Base-by-base conservation (phyloP, 805 yeast species). In the Lipomyces orientalis region DNA sequence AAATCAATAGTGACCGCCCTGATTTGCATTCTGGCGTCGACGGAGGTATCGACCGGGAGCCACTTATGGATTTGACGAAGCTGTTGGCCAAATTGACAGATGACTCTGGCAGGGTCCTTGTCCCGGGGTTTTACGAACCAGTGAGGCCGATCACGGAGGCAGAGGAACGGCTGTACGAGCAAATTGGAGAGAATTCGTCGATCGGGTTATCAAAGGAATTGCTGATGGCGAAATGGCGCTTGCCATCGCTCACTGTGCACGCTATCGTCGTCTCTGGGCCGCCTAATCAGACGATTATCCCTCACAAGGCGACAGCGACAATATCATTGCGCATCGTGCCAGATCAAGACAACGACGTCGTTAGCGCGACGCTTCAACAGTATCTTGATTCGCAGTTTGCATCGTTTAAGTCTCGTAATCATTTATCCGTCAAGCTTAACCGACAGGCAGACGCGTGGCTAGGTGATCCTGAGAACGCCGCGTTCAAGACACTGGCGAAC, bases 371-470 rank as follows among this genome's bases (percentile, higher is more conserved):
- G 34, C 80, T 93, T 22, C 78, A 82, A 0, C 64, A 76, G 0
- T 87, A 82, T 73, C 72, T 95, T 56, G 72, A 78, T 0, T 71
- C 79, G 0, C 76, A 80, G 54, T 94, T 92, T 72, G 73, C 76
- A 0, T 74, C 75, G 14, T 77, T 91, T 39, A 74, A 81, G 1
- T 84, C 95, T 0, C 85, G 84, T 5, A 95, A 95, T 76, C 83
- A 84, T 35, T 74, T 94, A 49, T 77, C 79, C 12, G 79, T 93
- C 25, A 81, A 84, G 31, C 83, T 93, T 54, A 83, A 88, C 66
- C 93, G 92, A 75, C 94, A 90, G 75, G 97, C 97, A 0, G 98
- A 93, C 74, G 97, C 98, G 1, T 94, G 99, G 99, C 80, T 94
- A 9, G 98, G 98, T 4, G 93, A 95, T 73, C 90, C 93, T 14